Evolutionary conservation across 1,284 basidiomycete genomes (phyloP).

Genomic region (Veloboletus limbatus): DNA sequence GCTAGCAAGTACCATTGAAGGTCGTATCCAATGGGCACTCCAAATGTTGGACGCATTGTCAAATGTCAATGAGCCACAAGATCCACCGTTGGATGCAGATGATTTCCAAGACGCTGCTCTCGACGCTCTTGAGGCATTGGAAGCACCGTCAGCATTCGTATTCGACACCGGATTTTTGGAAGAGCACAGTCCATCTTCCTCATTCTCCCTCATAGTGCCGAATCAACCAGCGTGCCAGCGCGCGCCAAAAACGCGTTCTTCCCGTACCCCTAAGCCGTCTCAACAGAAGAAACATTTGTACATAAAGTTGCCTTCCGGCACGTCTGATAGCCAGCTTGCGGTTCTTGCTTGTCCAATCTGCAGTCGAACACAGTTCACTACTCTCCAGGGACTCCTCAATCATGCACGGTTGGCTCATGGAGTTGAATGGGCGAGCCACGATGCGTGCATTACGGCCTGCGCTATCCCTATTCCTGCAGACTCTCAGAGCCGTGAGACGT

Average conservation of each 20-base stretch:
- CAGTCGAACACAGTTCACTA: slow-evolving; percentile 59
- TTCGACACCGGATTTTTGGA: slow-evolving; percentile 39
- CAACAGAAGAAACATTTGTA: slow-evolving; percentile 45
- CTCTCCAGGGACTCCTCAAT: slow-evolving; percentile 74
- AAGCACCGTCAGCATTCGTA: slow-evolving; percentile 50
- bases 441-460: slow-evolving; percentile 68
- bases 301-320: slow-evolving; percentile 37
- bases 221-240: slow-evolving; percentile 20
- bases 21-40: slow-evolving; percentile 65
- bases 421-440: slow-evolving; percentile 70
- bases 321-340: slow-evolving; percentile 36
- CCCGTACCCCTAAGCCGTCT: slow-evolving; percentile 32
- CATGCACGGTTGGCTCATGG: slow-evolving; percentile 68
- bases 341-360: slow-evolving; percentile 63
- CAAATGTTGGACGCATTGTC: slow-evolving; percentile 52
- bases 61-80: slow-evolving; percentile 14
- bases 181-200: slow-evolving; percentile 25
- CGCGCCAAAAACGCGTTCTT: slow-evolving; percentile 36
- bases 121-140: slow-evolving; percentile 53
- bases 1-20: slow-evolving; percentile 53
- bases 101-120: slow-evolving; percentile 52
- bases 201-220: slow-evolving; percentile 17
- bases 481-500: slow-evolving; percentile 43
- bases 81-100: slow-evolving; percentile 20
- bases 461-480: slow-evolving; percentile 45